Conservation (phyloP, 345 rosid genomes). For the Cardiospermum halicacabum region DNA sequence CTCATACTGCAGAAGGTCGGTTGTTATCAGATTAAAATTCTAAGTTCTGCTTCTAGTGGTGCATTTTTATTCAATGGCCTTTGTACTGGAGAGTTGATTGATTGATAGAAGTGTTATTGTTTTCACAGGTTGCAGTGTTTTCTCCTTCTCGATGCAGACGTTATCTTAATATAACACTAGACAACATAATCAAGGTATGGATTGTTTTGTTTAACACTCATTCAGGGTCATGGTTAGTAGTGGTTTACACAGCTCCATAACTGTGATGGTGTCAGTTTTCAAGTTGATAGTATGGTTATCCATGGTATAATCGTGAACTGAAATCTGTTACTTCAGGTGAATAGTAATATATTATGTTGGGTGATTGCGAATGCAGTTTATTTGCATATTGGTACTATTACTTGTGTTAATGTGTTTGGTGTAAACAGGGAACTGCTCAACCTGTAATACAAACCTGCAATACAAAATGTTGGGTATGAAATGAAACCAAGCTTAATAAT, state of each 20-base stretch:
- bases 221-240: too few species aligned
- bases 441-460: not conserved
- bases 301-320: too few species aligned
- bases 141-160: constrained; percentile 39
- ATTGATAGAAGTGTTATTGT: constrained; percentile 15
- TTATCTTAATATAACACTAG: constrained; percentile 71
- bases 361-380: not conserved
- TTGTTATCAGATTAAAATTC: constrained; percentile 3
- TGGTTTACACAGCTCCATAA: too few species aligned
- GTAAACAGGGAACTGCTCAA: not conserved
- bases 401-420: not conserved
- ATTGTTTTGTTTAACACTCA: too few species aligned
- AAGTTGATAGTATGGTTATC: too few species aligned
- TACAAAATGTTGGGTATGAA: too few species aligned
- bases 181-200: constrained; percentile 70
- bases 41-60: not conserved
- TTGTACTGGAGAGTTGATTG: not conserved
- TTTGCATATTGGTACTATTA: not conserved
- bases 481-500: too few species aligned
- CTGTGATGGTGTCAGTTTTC: too few species aligned
- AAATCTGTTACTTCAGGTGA: constrained; percentile 3
- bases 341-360: not conserved
- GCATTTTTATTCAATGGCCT: not conserved
- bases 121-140: constrained; percentile 83
- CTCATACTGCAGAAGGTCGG: constrained; percentile 63